These are phyloP conservation scores for Rhododendron henanense DNA, from an alignment of 148 eudicot genomes.

Conservation along the genomic window DNA sequence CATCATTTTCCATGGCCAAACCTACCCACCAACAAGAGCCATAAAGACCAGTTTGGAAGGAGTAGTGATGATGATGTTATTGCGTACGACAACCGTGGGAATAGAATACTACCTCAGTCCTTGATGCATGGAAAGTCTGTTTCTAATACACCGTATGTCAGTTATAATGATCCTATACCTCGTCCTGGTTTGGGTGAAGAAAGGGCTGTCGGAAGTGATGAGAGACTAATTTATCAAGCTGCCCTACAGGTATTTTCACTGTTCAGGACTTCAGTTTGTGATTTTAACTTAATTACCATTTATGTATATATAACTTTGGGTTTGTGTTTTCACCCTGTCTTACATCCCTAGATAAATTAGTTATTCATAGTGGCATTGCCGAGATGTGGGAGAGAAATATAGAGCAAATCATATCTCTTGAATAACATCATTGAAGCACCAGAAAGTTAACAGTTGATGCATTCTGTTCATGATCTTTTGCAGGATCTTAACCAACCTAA, in stretches of 20 bases:
- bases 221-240: constrained; percentile 77
- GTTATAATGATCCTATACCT: constrained; percentile 38
- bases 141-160: constrained; percentile 30
- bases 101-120: constrained; percentile 63
- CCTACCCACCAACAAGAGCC: constrained; percentile 24
- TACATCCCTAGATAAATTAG: neutral
- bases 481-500: constrained; percentile 83
- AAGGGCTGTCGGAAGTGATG: constrained; percentile 58
- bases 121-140: constrained; percentile 45
- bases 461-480: constrained; percentile 20
- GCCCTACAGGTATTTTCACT: constrained; percentile 66
- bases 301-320: neutral
- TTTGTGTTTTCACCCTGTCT: neutral
- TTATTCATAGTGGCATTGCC: neutral
- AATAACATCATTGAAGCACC: neutral
- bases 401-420: neutral
- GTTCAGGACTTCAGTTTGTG: neutral
- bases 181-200: constrained; percentile 59
- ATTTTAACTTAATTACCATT: neutral
- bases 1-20: constrained; percentile 28
- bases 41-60: constrained; percentile 30
- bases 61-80: constrained; percentile 30
- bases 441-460: neutral
- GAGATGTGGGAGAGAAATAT: neutral
- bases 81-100: constrained; percentile 38